Evolutionary conservation across 305 asterid species (phyloP), one percentile per base, ranked within the genome.

Genomic region (Lippia alba): DNA sequence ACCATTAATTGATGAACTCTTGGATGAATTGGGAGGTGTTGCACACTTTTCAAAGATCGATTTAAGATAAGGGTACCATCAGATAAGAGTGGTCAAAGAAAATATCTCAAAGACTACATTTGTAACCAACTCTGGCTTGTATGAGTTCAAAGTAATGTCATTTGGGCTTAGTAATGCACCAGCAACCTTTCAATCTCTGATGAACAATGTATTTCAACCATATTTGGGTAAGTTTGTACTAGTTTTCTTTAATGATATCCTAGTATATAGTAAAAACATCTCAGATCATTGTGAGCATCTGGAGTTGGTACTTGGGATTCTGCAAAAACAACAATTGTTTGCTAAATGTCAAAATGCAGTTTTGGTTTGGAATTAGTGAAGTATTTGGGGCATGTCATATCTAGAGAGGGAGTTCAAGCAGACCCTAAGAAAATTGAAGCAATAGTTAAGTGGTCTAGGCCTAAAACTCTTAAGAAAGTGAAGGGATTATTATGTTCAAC

Each of bases 231-330:
- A 61, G 0, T 61, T 10, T 18, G 17, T 41, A 0, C 9, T 34
- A 1, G 64, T 59, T 7, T 61, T 61, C 36, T 61, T 61, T 61
- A 16, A 61, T 61, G 54, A 61, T 8, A 61, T 61, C 8, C 8
- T 61, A 0, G 15, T 40, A 0, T 61, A 40, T 39, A 40, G 16
- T 10, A 3, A 8, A 0, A 6, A 9, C 7, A 0, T 5, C 4
- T 0, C 0, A 0, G 1, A 0, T 0, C 41, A n/a, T 1, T 4
- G 0, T 0, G 2, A 34, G 0, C 30, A 15, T 0, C 2, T 15
- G 7, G 0, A 12, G 3, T 0, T 2, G 9, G 14, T n/a, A 4
- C 24, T 56, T 20, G 17, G 11, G 1, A 7, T 4, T 3, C n/a
- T 59, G 1, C 0, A 0, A 0, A 0, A n/a, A n/a, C 4, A 59